Base-by-base conservation (phyloP, 2,329 filamentous ascomycete genomes). In the Penicillium sp. region DNA sequence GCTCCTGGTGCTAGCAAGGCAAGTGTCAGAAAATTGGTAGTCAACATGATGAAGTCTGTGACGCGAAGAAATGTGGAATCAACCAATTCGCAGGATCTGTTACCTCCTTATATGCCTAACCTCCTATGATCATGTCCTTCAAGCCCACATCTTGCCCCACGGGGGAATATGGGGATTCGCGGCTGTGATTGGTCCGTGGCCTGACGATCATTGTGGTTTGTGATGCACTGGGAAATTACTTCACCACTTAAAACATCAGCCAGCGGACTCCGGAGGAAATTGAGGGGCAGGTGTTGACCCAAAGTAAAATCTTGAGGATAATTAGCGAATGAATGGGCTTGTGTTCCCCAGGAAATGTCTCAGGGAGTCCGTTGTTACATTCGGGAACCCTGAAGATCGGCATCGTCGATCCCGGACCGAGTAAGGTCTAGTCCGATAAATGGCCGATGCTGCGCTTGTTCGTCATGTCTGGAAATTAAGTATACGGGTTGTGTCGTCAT, bases 401-500 rank as follows among this genome's bases (percentile, higher is more conserved):
- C 54, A 47, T 29, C n/a, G 46, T 16, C n/a, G 42, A 55, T 51
- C 54, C 54, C 54, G 48, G 42, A 56, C 48, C 48, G 33, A 56
- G 54, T 56, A 52, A 52, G 25, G 48, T 33, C n/a, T 25, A 31
- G 25, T 52, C 54, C 54, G 54, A 52, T 46, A 52, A 56, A 52
- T 52, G 48, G 25, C 54, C 49, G 54, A 35, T 49, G 31, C 31
- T 33, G 13, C 31, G 31, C 14, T 16, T 16, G 14, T 31, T 33
- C 31, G 4, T 7, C 31, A 33, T 16, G 10, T 11, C 29, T 31
- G 3, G 11, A 2, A 2, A 33, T 13, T 5, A 33, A 14, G 7
- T 3, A 7, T 33, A 13, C 7, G 1, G 5, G 14, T 16, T 33
- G 2, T 33, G 13, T 33, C 31, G 13, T 33, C 13, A 33, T 16